These are phyloP conservation scores for Erodium texanum DNA, from an alignment of 441 rosid genomes.

Conservation along the genomic window DNA sequence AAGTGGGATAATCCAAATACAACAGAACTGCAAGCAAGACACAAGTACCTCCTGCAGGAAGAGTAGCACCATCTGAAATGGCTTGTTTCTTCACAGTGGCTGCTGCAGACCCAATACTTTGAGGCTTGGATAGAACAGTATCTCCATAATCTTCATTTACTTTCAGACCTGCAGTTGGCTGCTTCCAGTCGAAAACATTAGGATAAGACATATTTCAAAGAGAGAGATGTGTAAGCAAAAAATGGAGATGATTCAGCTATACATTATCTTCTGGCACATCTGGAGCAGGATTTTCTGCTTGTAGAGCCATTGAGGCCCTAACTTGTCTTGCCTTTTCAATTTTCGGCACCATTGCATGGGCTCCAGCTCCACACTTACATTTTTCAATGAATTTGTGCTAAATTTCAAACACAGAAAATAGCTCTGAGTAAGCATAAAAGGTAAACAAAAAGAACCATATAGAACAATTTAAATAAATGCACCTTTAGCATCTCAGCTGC, in stretches of 20 bases:
- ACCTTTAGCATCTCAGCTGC: conserved; percentile 98
- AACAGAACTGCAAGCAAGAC: conserved; percentile 20
- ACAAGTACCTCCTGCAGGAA: conserved; percentile 49
- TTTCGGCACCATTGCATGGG: conserved; percentile 83
- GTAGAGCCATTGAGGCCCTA: conserved; percentile 60
- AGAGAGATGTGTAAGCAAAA: conserved; percentile 1
- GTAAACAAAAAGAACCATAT: not conserved
- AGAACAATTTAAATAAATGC: conserved; percentile 9
- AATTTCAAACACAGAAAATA: conserved; percentile 24
- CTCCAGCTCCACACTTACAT: conserved; percentile 93
- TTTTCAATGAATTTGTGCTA: conserved; percentile 94
- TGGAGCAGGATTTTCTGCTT: conserved; percentile 44
- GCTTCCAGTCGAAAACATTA: conserved; percentile 25
- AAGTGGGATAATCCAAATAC: not conserved
- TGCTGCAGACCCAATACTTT: conserved; percentile 28
- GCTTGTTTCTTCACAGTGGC: conserved; percentile 34
- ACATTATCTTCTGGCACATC: conserved; percentile 37
- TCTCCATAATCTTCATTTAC: conserved; percentile 61
- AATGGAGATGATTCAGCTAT: conserved; percentile 22
- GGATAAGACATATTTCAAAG: conserved; percentile 5
- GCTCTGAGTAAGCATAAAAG: conserved; percentile 16
- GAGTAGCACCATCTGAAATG: conserved; percentile 31
- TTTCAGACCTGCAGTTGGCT: conserved; percentile 48
- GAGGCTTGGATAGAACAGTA: conserved; percentile 71
- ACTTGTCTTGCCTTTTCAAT: conserved; percentile 80